Evolutionary conservation across 163 green algal species (phyloP).

Genomic region (Scenedesmus sp.): DNA sequence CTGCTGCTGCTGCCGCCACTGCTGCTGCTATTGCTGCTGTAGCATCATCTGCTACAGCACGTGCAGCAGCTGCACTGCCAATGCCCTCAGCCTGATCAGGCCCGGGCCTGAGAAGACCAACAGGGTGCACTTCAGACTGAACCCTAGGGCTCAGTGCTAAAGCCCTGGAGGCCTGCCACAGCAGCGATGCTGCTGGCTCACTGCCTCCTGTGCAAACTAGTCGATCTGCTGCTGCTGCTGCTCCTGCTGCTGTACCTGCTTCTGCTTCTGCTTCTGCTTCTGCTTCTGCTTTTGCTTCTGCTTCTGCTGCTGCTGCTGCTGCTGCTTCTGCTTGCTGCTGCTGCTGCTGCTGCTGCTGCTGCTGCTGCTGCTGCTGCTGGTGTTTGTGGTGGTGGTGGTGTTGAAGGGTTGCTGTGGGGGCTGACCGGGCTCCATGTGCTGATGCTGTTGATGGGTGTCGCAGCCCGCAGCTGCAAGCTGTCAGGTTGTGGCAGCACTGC

Average conservation of each 20-base stretch:
- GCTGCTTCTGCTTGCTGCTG: background rate
- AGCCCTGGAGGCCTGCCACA: no score
- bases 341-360: background rate
- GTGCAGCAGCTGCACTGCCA: background rate
- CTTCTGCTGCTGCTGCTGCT: background rate
- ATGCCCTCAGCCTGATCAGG: no score
- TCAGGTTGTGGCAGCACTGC: background rate
- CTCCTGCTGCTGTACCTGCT: background rate
- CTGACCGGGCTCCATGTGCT: background rate
- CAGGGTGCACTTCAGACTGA: background rate
- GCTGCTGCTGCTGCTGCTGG: background rate
- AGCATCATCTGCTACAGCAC: background rate
- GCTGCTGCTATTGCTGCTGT: conserved; percentile 27
- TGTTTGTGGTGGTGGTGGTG: no score
- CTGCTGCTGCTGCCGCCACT: conserved; percentile 16
- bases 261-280: no score
- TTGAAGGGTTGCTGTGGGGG: background rate
- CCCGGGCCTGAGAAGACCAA: no score
- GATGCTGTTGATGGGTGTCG: background rate
- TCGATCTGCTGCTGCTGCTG: background rate
- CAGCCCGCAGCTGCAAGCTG: background rate
- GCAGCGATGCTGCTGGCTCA: background rate
- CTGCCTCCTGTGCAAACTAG: background rate
- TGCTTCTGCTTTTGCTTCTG: no score
- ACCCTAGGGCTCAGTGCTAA: background rate